A percentile compares a stretch with the other conserved stretches of the same genome.
Evolutionary conservation across 139 green algal genomes (phyloP).

Genomic region (Chlorella vulgaris): DNA sequence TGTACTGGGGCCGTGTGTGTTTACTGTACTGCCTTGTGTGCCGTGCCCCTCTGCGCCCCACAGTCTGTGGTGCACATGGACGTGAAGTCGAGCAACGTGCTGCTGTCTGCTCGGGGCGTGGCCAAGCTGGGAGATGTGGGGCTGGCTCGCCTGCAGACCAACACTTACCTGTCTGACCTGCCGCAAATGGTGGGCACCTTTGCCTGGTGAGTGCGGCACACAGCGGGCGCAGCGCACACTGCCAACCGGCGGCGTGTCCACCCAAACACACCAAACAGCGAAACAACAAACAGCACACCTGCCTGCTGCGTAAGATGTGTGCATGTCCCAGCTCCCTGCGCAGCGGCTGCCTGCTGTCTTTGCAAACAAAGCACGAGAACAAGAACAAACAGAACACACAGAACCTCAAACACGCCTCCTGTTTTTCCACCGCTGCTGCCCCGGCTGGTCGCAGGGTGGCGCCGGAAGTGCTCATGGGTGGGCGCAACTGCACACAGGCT

Average conservation of each 20-base stretch:
- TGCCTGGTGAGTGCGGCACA: background rate
- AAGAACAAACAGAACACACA: too few species aligned
- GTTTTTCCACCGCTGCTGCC: background rate
- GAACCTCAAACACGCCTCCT: too few species aligned
- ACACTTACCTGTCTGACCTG: background rate
- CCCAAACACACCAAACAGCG: too few species aligned
- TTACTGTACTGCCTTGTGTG: background rate
- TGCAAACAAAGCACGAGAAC: background rate
- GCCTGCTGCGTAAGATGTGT: too few species aligned
- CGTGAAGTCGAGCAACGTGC: constrained; percentile 30
- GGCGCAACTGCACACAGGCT: background rate
- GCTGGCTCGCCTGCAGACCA: constrained; percentile 22
- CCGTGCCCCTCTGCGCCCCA: background rate
- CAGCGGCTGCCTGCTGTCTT: too few species aligned
- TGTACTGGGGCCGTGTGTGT: background rate
- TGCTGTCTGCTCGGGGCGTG: constrained; percentile 15
- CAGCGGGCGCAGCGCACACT: too few species aligned
- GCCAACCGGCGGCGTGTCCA: background rate
- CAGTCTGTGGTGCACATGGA: background rate
- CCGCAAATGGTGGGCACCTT: constrained; percentile 19
- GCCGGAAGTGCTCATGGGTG: constrained; percentile 2
- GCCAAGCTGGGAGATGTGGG: constrained; percentile 47
- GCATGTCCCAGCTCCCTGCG: too few species aligned
- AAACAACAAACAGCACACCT: too few species aligned
- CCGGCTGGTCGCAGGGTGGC: background rate